Percentiles rank a stretch among this genome's conserved stretches.
Evolutionary conservation across 164 flowering plant species (phyloP).

Genomic region (Santalum album): DNA sequence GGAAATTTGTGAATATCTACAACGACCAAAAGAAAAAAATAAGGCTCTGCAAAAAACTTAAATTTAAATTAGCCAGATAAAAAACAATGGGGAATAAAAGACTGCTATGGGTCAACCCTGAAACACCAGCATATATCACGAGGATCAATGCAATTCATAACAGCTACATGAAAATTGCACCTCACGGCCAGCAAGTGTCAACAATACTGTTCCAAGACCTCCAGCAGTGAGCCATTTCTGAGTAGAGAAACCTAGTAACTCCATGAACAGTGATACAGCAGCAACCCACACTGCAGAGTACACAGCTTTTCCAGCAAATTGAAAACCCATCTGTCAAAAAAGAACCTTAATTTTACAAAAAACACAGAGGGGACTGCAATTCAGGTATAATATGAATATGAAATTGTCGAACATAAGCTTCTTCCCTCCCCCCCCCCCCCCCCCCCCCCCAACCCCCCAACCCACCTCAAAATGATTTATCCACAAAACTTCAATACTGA

Average conservation of each 20-base stretch:
- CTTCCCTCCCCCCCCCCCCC: too few relatives aligned
- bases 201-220: conserved; percentile 93
- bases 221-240: conserved; percentile 99
- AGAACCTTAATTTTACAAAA: background rate
- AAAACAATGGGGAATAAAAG: too few relatives aligned
- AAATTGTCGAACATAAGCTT: too few relatives aligned
- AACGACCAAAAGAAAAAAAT: background rate
- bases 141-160: too few relatives aligned
- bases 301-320: conserved; percentile 84
- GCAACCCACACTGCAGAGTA: conserved; percentile 93
- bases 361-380: background rate
- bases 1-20: conserved; percentile 88
- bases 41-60: background rate
- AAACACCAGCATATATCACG: too few relatives aligned
- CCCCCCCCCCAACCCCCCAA: too few relatives aligned
- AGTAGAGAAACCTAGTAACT: conserved; percentile 89
- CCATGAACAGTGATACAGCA: conserved; percentile 91
- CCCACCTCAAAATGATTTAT: too few relatives aligned
- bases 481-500: too few relatives aligned
- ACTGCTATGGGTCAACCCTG: too few relatives aligned
- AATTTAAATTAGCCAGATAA: too few relatives aligned
- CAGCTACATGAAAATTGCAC: conserved; percentile 23
- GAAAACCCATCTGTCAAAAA: conserved; percentile 78
- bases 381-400: too few relatives aligned
- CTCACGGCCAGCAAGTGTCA: conserved; percentile 99